Base-by-base conservation (phyloP, 345 rosid species). In the Firmiana major region DNA sequence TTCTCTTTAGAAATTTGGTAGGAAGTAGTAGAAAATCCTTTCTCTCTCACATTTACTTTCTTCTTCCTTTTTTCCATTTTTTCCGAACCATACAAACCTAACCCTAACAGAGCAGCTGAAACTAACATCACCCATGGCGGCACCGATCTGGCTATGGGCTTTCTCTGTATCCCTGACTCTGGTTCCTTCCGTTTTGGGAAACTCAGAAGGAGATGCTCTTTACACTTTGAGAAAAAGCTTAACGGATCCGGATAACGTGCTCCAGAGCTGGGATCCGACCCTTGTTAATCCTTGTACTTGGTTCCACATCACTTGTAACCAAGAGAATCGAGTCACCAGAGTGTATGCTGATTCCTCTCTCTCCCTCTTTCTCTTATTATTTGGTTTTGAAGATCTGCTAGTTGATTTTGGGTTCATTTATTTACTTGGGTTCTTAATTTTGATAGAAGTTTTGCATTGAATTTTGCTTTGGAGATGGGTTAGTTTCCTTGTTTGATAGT, bases 231-330 rank as follows among this genome's bases (percentile, higher is more conserved):
- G 96, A 36, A 82, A 82, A 79, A 90, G 96, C 87, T 79, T 95
- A 45, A 80, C 90, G 31, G 98, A 95, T 80, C 98, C 93, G 9
- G 92, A 90, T 81, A 89, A 86, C 87, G 97, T 90, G 10, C 93
- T 95, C 73, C 98, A 95, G 85, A 95, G 99, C 88, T 95, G 99
- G 99, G 99, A 95, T 92, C 99, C 99, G 10, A 95, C 93, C 65
- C 93, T 95, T 19, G 99, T 95, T 49, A 95, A 86, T 77, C 98
- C 99, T 0, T 95, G 99, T 77, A 95, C 99, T 53, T 95, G 99
- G 99, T 95, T 95, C 81, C 99, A 95, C 80, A 85, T 93, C 88
- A 93, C 98, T 75, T 95, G 99, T 84, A 90, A 95, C 83, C 97
- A 87, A 80, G 85, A 92, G 51, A 92, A 85, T 79, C 99, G 92